Evolutionary conservation across 495 filamentous ascomycete genomes (phyloP).

Genomic region (Penicillium odoratum): DNA sequence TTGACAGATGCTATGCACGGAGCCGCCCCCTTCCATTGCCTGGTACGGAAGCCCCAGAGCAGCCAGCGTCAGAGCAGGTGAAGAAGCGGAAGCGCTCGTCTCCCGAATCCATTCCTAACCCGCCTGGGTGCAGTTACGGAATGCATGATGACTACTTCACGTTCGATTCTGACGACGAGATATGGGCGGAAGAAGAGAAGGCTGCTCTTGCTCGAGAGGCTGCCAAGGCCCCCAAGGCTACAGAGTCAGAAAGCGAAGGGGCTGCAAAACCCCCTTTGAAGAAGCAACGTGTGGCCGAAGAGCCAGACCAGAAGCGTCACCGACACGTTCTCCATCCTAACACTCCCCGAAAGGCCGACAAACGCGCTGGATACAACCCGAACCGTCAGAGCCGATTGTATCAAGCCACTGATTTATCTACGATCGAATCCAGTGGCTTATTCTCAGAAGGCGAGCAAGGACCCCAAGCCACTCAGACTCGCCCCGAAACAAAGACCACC

Average conservation of each 20-base stretch:
- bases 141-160: constrained; percentile 46
- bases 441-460: not conserved
- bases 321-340: not conserved
- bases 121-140: constrained; percentile 44
- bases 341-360: not conserved
- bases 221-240: constrained; percentile 1
- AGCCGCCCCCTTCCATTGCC: not conserved
- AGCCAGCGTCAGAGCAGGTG: not conserved
- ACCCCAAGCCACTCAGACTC: not conserved
- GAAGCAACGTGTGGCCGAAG: constrained; percentile 4
- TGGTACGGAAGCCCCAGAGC: not conserved
- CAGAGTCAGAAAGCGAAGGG: not conserved
- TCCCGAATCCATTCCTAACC: constrained; percentile 49
- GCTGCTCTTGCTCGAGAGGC: constrained; percentile 2
- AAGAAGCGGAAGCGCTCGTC: constrained; percentile 40
- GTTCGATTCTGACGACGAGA: constrained; percentile 15
- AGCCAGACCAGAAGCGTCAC: constrained; percentile 1
- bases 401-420: not conserved
- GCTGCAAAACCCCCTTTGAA: not conserved
- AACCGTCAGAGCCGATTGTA: not conserved
- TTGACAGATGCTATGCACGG: not conserved
- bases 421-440: not conserved
- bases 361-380: not conserved
- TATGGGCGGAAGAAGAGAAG: constrained; percentile 33
- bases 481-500: not conserved